Conservation (phyloP, 139 green algal genomes). For the Desmodesmus armatus region DNA sequence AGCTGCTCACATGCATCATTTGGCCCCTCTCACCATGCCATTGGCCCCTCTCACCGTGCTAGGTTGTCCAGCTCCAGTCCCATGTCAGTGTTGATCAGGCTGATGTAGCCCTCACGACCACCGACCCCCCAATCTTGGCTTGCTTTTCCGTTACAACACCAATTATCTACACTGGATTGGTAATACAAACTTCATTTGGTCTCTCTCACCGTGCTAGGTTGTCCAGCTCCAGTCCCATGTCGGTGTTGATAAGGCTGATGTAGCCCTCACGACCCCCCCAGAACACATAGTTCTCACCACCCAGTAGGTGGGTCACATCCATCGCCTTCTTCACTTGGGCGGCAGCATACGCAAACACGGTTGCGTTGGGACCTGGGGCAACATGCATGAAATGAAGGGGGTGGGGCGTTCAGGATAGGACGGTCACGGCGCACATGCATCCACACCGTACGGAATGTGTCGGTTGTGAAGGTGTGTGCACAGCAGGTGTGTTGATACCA, state of each 20-base stretch:
- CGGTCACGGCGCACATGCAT: background rate
- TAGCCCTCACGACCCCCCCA: slow-evolving; percentile 87
- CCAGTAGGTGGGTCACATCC: slow-evolving; percentile 64
- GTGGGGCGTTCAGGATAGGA: background rate
- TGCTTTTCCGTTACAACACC: too few species aligned
- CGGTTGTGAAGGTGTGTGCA: too few species aligned
- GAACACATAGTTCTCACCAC: slow-evolving; percentile 77
- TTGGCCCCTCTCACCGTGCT: slow-evolving; percentile 23
- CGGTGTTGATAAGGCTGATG: slow-evolving; percentile 79
- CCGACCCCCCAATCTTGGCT: too few species aligned
- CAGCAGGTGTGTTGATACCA: too few species aligned
- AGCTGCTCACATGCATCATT: background rate
- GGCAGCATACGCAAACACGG: slow-evolving; percentile 47
- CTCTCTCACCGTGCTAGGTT: slow-evolving; percentile 57
- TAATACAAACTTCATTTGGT: too few species aligned
- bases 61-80: slow-evolving; percentile 73
- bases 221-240: slow-evolving; percentile 73
- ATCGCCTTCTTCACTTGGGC: slow-evolving; percentile 70
- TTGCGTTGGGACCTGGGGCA: slow-evolving; percentile 44
- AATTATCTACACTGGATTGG: too few species aligned
- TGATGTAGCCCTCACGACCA: slow-evolving; percentile 81
- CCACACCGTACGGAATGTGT: too few species aligned
- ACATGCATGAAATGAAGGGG: too few species aligned
- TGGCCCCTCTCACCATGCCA: too few species aligned
- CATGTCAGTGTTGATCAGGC: slow-evolving; percentile 82